phyloP scores from a whole-genome alignment of 352 stramenopile species.

The Globisporangium emineosum region DNA sequence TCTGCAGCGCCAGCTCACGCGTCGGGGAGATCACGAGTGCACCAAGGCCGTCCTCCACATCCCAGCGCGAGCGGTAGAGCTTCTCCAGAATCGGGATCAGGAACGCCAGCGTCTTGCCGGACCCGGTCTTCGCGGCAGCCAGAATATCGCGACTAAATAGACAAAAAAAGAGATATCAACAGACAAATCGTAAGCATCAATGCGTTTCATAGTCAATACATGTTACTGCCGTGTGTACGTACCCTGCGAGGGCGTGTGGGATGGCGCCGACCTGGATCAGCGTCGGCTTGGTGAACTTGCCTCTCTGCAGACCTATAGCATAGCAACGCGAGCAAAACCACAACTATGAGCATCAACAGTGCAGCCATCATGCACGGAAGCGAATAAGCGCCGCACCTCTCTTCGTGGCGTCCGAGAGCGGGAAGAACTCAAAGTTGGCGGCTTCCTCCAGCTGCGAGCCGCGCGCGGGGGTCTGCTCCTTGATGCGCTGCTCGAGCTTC shows the following conservation, averaged over 20 bases:
- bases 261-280: constrained; percentile 88
- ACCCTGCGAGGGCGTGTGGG: constrained; percentile 79
- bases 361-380: background rate
- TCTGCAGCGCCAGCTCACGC: constrained; percentile 98
- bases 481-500: constrained; percentile 55
- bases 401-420: constrained; percentile 77
- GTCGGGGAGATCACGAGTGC: constrained; percentile 97
- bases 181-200: background rate
- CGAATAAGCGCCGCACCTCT: constrained; percentile 21
- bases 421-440: constrained; percentile 81
- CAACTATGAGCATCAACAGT: background rate
- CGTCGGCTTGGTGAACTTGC: constrained; percentile 84
- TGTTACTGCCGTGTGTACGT: constrained; percentile 1
- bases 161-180: background rate
- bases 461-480: constrained; percentile 67
- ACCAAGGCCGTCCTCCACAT: constrained; percentile 92
- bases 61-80: constrained; percentile 87
- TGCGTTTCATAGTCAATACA: background rate
- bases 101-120: constrained; percentile 93
- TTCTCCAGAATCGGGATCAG: constrained; percentile 88
- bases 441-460: constrained; percentile 75
- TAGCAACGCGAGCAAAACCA: background rate
- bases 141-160: constrained; percentile 83
- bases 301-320: constrained; percentile 45
- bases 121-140: constrained; percentile 91